These are phyloP conservation scores for Aspergillus aculeatus DNA, from an alignment of 2,329 filamentous ascomycete species.

Conservation along the genomic window DNA sequence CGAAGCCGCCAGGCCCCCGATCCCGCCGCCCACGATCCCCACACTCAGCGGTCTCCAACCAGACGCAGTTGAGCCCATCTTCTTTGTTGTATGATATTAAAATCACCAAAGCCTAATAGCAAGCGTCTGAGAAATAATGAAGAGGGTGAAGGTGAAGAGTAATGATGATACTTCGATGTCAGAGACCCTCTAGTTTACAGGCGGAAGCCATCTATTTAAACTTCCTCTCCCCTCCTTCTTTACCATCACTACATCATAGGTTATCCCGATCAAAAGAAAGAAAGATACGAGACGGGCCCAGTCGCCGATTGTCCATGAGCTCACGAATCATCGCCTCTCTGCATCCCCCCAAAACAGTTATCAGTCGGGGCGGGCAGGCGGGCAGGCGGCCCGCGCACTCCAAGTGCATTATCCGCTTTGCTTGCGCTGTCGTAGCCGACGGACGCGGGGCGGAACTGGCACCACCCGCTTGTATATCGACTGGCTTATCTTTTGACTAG, in stretches of 20 bases:
- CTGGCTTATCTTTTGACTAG: neutral
- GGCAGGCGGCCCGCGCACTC: constrained; percentile 4
- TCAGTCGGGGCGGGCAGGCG: neutral
- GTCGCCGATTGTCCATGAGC: neutral
- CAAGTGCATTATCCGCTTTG: neutral
- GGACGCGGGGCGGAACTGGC: neutral
- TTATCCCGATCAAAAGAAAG: neutral
- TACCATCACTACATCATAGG: neutral
- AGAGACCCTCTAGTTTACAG: neutral
- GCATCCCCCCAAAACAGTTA: neutral
- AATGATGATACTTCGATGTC: too few relatives aligned
- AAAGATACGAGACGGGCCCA: neutral
- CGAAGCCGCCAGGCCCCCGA: constrained; percentile 53
- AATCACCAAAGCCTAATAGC: neutral
- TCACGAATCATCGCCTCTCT: neutral
- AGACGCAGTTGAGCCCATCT: constrained; percentile 19
- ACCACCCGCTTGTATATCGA: neutral
- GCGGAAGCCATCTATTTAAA: neutral
- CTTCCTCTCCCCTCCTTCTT: neutral
- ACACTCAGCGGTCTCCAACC: constrained; percentile 49
- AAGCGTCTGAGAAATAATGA: neutral
- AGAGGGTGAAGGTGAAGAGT: too few relatives aligned
- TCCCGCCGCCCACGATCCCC: constrained; percentile 53
- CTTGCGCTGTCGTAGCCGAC: neutral
- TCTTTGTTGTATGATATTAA: constrained; percentile 9